These are phyloP conservation scores for Serendipita indica DNA, from an alignment of 768 basidiomycete species.

Conservation along the genomic window DNA sequence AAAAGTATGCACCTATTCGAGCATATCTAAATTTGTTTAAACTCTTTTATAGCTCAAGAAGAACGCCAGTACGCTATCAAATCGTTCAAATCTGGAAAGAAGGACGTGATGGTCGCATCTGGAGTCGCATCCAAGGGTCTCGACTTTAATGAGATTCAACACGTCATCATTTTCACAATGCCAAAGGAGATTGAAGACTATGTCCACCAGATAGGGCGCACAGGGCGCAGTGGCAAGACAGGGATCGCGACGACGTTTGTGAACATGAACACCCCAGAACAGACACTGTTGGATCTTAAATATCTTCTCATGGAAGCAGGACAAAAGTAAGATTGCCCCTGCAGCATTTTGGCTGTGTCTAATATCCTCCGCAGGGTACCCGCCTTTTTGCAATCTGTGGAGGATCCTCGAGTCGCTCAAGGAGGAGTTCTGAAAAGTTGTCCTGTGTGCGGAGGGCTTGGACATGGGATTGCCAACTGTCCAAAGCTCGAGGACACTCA, in stretches of 20 bases:
- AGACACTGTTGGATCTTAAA: conserved; percentile 91
- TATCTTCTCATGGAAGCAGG: conserved; percentile 94
- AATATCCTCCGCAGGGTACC: neutral
- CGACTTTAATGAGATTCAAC: conserved; percentile 97
- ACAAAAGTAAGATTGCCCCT: conserved; percentile 56
- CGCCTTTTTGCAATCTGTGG: conserved; percentile 27
- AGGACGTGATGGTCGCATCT: conserved; percentile 99
- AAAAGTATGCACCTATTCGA: conserved; percentile 50
- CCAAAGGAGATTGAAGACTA: conserved; percentile 99
- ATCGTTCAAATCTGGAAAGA: conserved; percentile 91
- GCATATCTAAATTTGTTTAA: neutral
- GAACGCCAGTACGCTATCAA: conserved; percentile 98
- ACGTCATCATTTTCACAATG: conserved; percentile 98
- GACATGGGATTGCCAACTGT: conserved; percentile 87
- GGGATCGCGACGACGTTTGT: conserved; percentile 98
- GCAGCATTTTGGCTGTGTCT: neutral
- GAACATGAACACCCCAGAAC: conserved; percentile 94
- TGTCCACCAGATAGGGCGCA: conserved; percentile 97
- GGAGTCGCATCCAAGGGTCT: conserved; percentile 96
- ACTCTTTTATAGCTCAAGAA: conserved; percentile 61
- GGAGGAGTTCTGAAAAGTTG: conserved; percentile 75
- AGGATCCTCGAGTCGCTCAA: conserved; percentile 74
- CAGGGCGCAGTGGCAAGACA: conserved; percentile 93
- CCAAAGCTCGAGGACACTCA: conserved; percentile 93
- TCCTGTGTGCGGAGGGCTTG: conserved; percentile 93